A percentile compares a stretch with the other conserved stretches of the same genome.
Evolutionary conservation across 257 asterid genomes (phyloP).

Genomic region (Oldenlandia corymbosa): DNA sequence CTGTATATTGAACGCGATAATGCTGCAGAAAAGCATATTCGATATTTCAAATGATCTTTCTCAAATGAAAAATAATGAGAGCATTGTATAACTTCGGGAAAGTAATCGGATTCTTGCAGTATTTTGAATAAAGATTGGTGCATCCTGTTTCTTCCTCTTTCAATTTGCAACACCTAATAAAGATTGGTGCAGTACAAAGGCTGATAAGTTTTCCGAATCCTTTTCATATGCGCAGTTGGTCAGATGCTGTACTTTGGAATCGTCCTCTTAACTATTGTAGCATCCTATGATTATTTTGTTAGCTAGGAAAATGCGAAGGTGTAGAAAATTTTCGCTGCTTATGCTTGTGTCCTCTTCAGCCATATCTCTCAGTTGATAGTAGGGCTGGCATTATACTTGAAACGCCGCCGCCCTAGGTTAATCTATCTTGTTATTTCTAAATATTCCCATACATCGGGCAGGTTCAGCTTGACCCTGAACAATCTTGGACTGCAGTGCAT

Average conservation of each 20-base stretch:
- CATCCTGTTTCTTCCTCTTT: not conserved
- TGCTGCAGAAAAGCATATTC: constrained; percentile 3
- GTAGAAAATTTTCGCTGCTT: constrained; percentile 8
- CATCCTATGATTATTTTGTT: constrained; percentile 86
- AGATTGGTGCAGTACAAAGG: too few species aligned
- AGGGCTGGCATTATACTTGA: too few species aligned
- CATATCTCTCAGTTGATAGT: too few species aligned
- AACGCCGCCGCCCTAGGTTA: too few species aligned
- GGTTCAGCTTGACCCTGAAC: constrained; percentile 62
- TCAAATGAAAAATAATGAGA: not conserved
- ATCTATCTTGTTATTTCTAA: constrained; percentile 4
- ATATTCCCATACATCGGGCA: constrained; percentile 52
- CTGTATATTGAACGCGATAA: not conserved
- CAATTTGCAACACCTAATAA: too few species aligned
- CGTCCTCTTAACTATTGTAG: constrained; percentile 82
- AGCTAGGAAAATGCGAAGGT: constrained; percentile 98
- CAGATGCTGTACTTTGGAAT: constrained; percentile 94
- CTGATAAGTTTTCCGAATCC: constrained; percentile 11
- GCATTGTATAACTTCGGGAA: not conserved
- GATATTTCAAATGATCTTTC: not conserved
- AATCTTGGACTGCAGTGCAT: constrained; percentile 85
- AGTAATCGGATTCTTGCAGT: not conserved
- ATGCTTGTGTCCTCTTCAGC: too few species aligned
- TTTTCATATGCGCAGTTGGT: constrained; percentile 53
- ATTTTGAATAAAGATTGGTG: too few species aligned